Conservation (phyloP, 345 rosid genomes). For the Pistacia vera region DNA sequence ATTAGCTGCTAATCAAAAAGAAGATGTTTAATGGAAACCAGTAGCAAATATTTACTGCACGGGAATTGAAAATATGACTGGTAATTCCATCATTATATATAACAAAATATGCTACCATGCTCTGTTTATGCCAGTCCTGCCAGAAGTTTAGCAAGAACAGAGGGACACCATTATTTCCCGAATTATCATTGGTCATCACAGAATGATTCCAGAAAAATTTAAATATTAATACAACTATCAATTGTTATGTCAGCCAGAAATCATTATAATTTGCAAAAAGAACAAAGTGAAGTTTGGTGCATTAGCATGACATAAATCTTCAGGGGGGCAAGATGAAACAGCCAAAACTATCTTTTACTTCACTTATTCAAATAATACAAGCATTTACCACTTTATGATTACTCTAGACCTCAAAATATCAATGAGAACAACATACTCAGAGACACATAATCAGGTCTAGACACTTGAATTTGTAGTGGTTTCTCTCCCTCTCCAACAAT, state of each 20-base stretch:
- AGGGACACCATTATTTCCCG: not conserved
- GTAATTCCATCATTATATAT: not conserved
- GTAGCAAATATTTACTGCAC: not conserved
- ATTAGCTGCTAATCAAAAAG: conserved; percentile 14
- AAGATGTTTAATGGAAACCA: not conserved
- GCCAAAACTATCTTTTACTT: not conserved
- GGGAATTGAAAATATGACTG: not conserved
- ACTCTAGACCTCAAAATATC: not conserved
- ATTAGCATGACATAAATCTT: not conserved
- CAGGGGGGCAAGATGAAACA: not conserved
- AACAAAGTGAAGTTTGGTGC: not conserved
- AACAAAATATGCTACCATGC: not conserved
- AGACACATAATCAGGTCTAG: not conserved
- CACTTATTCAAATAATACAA: not conserved
- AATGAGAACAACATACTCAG: no score
- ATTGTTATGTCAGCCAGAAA: not conserved
- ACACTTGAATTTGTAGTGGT: not conserved
- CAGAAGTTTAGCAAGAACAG: not conserved
- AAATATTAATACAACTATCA: not conserved
- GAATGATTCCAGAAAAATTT: not conserved
- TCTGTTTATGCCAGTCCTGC: not conserved
- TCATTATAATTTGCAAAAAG: not conserved
- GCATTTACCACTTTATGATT: not conserved
- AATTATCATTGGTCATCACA: not conserved
- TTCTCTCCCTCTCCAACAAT: not conserved